Conservation (phyloP, 2,329 filamentous ascomycete species). For the Clarireedia paspali region DNA sequence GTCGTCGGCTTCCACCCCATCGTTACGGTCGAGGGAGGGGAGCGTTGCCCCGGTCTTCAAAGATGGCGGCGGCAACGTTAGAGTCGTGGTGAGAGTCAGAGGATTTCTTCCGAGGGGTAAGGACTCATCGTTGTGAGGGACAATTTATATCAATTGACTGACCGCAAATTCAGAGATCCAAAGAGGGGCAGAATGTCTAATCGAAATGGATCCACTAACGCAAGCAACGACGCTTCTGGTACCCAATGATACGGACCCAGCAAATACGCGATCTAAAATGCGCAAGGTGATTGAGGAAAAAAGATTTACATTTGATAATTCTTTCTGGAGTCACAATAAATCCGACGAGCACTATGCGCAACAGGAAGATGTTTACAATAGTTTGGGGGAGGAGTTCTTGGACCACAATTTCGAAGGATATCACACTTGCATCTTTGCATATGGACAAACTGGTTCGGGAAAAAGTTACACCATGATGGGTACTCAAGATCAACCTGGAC, state of each 20-base stretch:
- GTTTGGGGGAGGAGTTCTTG: constrained; percentile 89
- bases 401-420: constrained; percentile 99
- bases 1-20: constrained; percentile 72
- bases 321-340: constrained; percentile 89
- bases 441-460: constrained; percentile 93
- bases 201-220: constrained; percentile 82
- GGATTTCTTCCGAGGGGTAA: constrained; percentile 72
- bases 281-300: constrained; percentile 80
- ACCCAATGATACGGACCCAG: constrained; percentile 50
- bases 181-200: constrained; percentile 72
- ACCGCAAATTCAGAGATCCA: constrained; percentile 58
- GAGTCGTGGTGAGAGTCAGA: constrained; percentile 73
- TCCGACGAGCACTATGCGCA: constrained; percentile 78
- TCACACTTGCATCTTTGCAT: constrained; percentile 98
- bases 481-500: constrained; percentile 69
- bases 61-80: constrained; percentile 63
- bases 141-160: not conserved
- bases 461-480: constrained; percentile 99
- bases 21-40: constrained; percentile 64
- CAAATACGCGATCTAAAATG: constrained; percentile 51
- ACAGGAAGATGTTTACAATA: constrained; percentile 91
- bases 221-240: constrained; percentile 77
- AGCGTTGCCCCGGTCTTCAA: constrained; percentile 50
- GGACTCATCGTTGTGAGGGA: constrained; percentile 7
- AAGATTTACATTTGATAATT: constrained; percentile 92